Percentiles rank a stretch among this genome's conserved stretches.
Conservation (phyloP, 108 stramenopile species). For the Discostella pseudostelligera region DNA sequence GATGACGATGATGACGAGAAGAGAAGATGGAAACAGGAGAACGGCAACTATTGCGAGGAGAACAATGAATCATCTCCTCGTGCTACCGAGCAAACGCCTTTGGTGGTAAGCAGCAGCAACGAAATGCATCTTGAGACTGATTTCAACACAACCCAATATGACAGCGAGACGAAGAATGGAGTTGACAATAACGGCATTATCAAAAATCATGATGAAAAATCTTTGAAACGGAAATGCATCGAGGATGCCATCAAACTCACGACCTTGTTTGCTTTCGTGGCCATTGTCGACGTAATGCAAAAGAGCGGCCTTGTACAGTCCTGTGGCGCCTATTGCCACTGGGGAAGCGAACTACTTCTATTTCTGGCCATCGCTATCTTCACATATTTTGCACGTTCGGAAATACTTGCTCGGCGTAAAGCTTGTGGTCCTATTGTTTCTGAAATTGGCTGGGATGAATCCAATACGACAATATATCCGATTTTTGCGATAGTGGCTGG, state of each 20-base stretch:
- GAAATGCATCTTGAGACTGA: too few relatives aligned
- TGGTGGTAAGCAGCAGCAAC: too few relatives aligned
- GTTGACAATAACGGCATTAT: too few relatives aligned
- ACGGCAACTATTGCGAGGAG: too few relatives aligned
- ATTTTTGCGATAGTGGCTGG: slow-evolving; percentile 56
- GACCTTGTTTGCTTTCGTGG: not conserved
- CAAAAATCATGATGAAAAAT: too few relatives aligned
- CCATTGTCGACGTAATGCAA: slow-evolving; percentile 2
- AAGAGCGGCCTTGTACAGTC: not conserved
- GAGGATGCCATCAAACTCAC: slow-evolving; percentile 5
- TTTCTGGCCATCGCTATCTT: slow-evolving; percentile 4
- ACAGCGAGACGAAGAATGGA: too few relatives aligned
- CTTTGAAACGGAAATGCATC: not conserved
- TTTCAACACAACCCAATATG: too few relatives aligned
- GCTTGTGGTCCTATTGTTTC: not conserved
- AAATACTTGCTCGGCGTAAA: not conserved
- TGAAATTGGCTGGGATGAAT: slow-evolving; percentile 58
- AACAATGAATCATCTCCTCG: too few relatives aligned
- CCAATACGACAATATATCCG: slow-evolving; percentile 53
- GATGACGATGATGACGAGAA: too few relatives aligned
- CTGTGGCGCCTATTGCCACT: slow-evolving; percentile 13
- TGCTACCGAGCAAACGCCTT: too few relatives aligned
- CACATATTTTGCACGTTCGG: slow-evolving; percentile 2
- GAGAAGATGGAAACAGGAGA: too few relatives aligned
- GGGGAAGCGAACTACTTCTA: not conserved